Conservation (phyloP, 2,329 filamentous ascomycete genomes). For the Fusarium cyanostomum region DNA sequence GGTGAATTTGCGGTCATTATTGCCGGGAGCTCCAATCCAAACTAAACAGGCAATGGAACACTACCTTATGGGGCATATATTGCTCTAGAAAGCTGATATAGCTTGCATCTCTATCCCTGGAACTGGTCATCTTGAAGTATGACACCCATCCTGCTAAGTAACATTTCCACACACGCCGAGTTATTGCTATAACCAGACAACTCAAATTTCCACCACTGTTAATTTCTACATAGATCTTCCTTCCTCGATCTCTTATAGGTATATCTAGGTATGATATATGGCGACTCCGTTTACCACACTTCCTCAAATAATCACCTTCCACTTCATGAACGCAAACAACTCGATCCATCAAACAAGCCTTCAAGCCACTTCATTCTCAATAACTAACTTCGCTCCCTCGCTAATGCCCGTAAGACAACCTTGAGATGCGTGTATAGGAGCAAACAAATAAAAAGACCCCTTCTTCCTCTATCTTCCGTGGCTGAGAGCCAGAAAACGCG, state of each 20-base stretch:
- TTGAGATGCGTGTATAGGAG: constrained; percentile 43
- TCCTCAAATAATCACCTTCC: constrained; percentile 1
- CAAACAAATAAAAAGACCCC: constrained; percentile 37
- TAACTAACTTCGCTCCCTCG: constrained; percentile 34
- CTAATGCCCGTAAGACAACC: constrained; percentile 41
- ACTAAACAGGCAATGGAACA: too few species aligned
- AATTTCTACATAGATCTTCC: constrained; percentile 4
- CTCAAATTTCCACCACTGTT: background rate
- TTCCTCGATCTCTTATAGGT: background rate
- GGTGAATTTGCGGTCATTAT: too few species aligned
- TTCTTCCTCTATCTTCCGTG: constrained; percentile 19
- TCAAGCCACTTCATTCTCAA: constrained; percentile 23
- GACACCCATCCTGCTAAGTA: too few species aligned
- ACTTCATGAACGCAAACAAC: constrained; percentile 24
- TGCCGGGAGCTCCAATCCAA: too few species aligned
- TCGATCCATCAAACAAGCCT: constrained; percentile 17
- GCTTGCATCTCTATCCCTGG: too few species aligned
- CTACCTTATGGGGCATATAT: too few species aligned
- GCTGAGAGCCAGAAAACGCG: constrained; percentile 22
- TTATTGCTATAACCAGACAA: background rate
- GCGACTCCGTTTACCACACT: constrained; percentile 1
- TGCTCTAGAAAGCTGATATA: too few species aligned
- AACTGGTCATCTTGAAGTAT: too few species aligned
- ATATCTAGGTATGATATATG: constrained; percentile 19
- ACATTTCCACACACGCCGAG: background rate